A percentile compares a stretch with the other conserved stretches of the same genome.
These are phyloP conservation scores for Olyra latifolia DNA, from an alignment of 176 grass and related monocot genomes.

Conservation along the genomic window DNA sequence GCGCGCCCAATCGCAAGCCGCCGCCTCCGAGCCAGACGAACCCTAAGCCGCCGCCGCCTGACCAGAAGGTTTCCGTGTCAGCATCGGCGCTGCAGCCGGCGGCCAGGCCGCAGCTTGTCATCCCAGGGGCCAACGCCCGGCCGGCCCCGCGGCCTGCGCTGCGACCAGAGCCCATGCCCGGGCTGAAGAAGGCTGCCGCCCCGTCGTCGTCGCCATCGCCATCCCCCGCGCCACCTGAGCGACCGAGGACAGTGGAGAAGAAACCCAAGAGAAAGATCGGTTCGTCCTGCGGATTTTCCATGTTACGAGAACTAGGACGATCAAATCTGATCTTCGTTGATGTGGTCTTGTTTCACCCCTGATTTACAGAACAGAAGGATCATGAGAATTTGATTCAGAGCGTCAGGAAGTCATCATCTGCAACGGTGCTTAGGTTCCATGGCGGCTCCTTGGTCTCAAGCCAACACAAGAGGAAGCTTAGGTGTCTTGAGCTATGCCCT, in stretches of 20 bases:
- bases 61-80: neutral
- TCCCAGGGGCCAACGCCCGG: slow-evolving; percentile 41
- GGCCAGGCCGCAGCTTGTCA: slow-evolving; percentile 55
- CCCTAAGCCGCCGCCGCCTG: neutral
- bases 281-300: neutral
- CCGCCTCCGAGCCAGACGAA: neutral
- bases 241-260: slow-evolving; percentile 51
- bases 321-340: neutral
- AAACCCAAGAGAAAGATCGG: slow-evolving; percentile 62
- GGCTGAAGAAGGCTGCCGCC: slow-evolving; percentile 32
- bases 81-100: neutral
- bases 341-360: neutral
- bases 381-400: slow-evolving; percentile 71
- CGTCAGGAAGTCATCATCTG: slow-evolving; percentile 56
- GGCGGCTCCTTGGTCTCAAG: slow-evolving; percentile 51
- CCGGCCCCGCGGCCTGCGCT: neutral
- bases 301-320: neutral
- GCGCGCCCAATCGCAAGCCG: neutral
- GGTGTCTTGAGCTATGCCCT: slow-evolving; percentile 87
- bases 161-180: slow-evolving; percentile 28
- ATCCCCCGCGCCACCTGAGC: neutral
- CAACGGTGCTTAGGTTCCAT: slow-evolving; percentile 59
- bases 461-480: slow-evolving; percentile 86
- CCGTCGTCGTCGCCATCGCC: slow-evolving; percentile 22
- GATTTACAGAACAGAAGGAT: slow-evolving; percentile 59